Percentiles rank a stretch among this genome's conserved stretches.
Conservation (phyloP, 108 stramenopile genomes). For the Aurantiochytrium sp. region DNA sequence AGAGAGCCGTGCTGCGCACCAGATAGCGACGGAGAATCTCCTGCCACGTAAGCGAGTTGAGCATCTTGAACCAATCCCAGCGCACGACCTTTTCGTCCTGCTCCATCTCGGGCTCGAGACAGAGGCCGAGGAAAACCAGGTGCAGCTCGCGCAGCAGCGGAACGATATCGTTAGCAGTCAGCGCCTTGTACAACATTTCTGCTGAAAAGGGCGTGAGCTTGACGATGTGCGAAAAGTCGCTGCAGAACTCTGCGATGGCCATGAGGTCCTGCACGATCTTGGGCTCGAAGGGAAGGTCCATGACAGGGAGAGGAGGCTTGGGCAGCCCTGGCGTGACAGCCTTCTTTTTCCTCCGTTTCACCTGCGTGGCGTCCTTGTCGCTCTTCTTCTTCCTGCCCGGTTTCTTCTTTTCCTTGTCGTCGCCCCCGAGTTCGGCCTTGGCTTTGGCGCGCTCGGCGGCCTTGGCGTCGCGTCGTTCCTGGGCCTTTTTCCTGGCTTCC, state of each 20-base stretch:
- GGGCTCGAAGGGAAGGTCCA: neutral
- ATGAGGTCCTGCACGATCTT: neutral
- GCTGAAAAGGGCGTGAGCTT: slow-evolving; percentile 8
- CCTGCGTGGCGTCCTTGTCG: neutral
- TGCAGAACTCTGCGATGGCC: neutral
- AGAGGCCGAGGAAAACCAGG: neutral
- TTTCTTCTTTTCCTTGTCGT: neutral
- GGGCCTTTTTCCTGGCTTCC: neutral
- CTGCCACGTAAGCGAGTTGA: slow-evolving; percentile 16
- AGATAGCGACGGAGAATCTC: neutral
- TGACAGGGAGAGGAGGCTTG: neutral
- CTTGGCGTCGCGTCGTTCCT: neutral
- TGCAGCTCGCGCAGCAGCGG: neutral
- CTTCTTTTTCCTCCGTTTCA: neutral
- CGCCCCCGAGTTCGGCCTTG: neutral
- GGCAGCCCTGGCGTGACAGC: neutral
- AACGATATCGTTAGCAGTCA: neutral
- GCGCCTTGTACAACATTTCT: neutral
- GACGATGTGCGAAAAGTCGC: neutral
- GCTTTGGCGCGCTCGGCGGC: neutral
- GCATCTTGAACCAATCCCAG: slow-evolving; percentile 18
- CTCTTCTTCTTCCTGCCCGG: no score
- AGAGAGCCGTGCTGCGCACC: neutral
- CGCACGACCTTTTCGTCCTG: slow-evolving; percentile 5
- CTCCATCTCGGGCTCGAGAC: slow-evolving; percentile 14